Percentiles rank a stretch among this genome's conserved stretches.
phyloP scores from a whole-genome alignment of 306 rosid genomes.

The Prinsepia uniflora region DNA sequence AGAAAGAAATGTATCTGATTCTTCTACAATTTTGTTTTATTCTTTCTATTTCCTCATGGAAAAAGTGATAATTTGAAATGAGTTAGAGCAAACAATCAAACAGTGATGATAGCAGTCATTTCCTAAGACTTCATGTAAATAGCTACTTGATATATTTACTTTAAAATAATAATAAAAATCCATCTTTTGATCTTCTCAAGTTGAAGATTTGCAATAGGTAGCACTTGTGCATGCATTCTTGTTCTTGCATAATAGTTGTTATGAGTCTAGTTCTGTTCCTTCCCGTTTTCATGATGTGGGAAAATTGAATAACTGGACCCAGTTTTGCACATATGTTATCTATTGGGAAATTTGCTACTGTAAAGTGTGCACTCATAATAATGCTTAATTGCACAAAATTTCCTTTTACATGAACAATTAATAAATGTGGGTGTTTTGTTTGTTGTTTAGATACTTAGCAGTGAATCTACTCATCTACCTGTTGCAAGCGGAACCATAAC shows the following conservation, averaged over 20 bases:
- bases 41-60: too few relatives aligned
- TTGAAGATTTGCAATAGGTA: neutral
- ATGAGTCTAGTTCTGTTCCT: neutral
- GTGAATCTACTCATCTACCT: constrained; percentile 51
- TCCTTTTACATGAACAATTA: neutral
- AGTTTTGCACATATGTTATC: neutral
- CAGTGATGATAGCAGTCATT: neutral
- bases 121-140: neutral
- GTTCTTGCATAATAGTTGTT: neutral
- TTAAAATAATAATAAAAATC: neutral
- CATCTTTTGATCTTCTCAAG: neutral
- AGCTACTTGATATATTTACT: too few relatives aligned
- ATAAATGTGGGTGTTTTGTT: constrained; percentile 13
- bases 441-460: constrained; percentile 64
- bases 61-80: neutral
- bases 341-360: neutral
- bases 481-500: constrained; percentile 74
- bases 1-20: neutral
- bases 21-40: neutral
- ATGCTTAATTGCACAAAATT: neutral
- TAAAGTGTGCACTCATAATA: neutral
- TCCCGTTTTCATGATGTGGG: neutral
- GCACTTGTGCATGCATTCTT: neutral
- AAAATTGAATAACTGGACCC: neutral
- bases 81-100: neutral